Evolutionary conservation across 495 filamentous ascomycete genomes (phyloP), one percentile per base, ranked within the genome.

Genomic region (Penicillium subrubescens): DNA sequence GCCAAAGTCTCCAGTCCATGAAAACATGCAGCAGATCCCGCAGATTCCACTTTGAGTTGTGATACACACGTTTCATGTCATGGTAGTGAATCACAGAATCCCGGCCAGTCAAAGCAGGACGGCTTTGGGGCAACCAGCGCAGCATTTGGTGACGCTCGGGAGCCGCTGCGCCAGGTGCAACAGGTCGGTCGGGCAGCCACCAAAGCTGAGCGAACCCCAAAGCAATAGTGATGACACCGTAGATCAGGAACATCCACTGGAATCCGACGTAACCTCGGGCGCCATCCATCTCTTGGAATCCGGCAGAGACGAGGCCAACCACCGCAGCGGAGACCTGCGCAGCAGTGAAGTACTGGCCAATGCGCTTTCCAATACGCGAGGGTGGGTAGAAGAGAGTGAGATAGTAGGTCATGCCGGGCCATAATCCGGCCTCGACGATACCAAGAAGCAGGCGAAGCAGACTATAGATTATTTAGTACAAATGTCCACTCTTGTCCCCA

Each of bases 391-490:
- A 97, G 17, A 97, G 83, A 1, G 93, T 95, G 23, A 97, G 82
- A 68, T 96, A 96, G 76, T 95, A 96, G 21, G 93, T 86, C 93
- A 97, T 96, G 41, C 93, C 93, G 2, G 93, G 93, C 92, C 93
- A 96, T 88, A 97, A 92, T 19, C 93, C 93, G 11, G 93, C 93
- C 70, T 92, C 93, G 21, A 96, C 92, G 58, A 96, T 83, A 46
- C 93, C 93, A 15, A 96, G 83, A 8, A 97, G 82, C 51, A 96
- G 86, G n/a, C 93, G 89, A 5, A 97, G 83, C 33, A 96, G 82
- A 67, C 88, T 91, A 14, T 8, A 21, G 21, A 8, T 15, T 21
- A 12, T 56, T 56, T 39, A 56, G 53, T 15, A 56, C 31, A 12
- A 12, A 56, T 23, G 17, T 3, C 11, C 8, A 3, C 19, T 48